Base-by-base conservation (phyloP, 73 alveolate species). In the Effrenium voratum region DNA sequence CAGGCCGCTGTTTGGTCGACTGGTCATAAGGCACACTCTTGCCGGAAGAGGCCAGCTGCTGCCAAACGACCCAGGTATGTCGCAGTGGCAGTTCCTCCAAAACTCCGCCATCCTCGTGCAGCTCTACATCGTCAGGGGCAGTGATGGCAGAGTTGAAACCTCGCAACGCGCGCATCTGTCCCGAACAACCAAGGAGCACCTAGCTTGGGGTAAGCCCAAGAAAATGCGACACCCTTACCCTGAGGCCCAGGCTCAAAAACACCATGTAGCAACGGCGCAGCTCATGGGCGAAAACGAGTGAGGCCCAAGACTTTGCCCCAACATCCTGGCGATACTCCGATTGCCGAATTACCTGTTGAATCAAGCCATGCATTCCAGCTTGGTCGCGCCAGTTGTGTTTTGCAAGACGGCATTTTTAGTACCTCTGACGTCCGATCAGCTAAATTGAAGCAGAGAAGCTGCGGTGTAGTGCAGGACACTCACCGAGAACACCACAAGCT, bases 31-130 rank as follows among this genome's bases (percentile, higher is more conserved):
- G 95, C 50, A 75, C 75, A 32, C 75, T 87, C 24, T 87, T 87
- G 12, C 77, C 77, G 60, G 85, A 10, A 2, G 95, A 47, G 44
- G 95, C 95, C 52, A 60, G 68, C 97, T 90, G 97, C 97, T 90
- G 88, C 97, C 97, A 90, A 22, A 90, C 87, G 13, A 47, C 44
- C 97, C 97, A 90, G 1, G 97, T 40, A 44, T 32, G 38, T 46
- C 44, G 50, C 60, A 90, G 76, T 36, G 97, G 88, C 55, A 90
- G 57, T 6, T 32, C 97, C 49, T 90, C 97, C 0, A 84, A 84
- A 49, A 70, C 60, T 19, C 38, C 50, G 3, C 41, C n/a, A 1
- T 90, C 97, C 41, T 90, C 95, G 32, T 84, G 80, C 68, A 87
- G 8, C 2, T 60, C 95, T 2, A 63, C 95, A 19, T 87, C 95